phyloP scores from a whole-genome alignment of 2,329 filamentous ascomycete species.

The Dactylellina sp. region DNA sequence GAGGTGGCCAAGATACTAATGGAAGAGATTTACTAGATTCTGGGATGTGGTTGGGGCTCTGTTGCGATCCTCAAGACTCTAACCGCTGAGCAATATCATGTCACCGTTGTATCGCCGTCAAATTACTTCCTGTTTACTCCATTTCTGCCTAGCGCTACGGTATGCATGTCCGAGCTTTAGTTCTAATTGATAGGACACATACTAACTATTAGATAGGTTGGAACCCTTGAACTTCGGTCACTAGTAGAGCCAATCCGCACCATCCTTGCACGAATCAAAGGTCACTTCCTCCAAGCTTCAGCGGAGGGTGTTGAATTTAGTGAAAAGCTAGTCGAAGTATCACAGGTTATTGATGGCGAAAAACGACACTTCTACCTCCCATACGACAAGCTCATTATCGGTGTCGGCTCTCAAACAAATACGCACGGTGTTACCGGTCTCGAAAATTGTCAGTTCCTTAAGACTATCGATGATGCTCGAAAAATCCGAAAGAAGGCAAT shows the following conservation, averaged over 20 bases:
- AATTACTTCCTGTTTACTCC: slow-evolving; percentile 99
- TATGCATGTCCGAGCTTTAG: slow-evolving; percentile 9
- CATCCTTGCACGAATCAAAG: slow-evolving; percentile 80
- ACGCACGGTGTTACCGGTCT: slow-evolving; percentile 95
- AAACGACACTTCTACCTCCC: slow-evolving; percentile 88
- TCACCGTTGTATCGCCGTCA: slow-evolving; percentile 91
- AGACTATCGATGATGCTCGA: slow-evolving; percentile 92
- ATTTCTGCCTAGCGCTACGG: slow-evolving; percentile 96
- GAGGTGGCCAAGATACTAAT: slow-evolving; percentile 5
- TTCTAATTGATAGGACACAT: neutral
- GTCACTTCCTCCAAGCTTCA: slow-evolving; percentile 88
- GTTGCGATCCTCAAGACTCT: slow-evolving; percentile 91
- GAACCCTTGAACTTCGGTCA: slow-evolving; percentile 89
- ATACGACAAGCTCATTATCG: slow-evolving; percentile 95
- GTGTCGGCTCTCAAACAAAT: slow-evolving; percentile 89
- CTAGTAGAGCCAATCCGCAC: slow-evolving; percentile 91
- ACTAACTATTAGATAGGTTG: slow-evolving; percentile 66
- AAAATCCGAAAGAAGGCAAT: slow-evolving; percentile 89
- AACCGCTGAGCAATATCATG: slow-evolving; percentile 90
- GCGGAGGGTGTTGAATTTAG: slow-evolving; percentile 93
- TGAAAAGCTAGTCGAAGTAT: slow-evolving; percentile 87
- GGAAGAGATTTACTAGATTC: slow-evolving; percentile 56
- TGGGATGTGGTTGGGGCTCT: slow-evolving; percentile 95
- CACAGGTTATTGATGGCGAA: slow-evolving; percentile 79
- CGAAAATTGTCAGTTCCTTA: slow-evolving; percentile 93